phyloP scores from a whole-genome alignment of 2,329 filamentous ascomycete genomes.

The Aureobasidium subglaciale region DNA sequence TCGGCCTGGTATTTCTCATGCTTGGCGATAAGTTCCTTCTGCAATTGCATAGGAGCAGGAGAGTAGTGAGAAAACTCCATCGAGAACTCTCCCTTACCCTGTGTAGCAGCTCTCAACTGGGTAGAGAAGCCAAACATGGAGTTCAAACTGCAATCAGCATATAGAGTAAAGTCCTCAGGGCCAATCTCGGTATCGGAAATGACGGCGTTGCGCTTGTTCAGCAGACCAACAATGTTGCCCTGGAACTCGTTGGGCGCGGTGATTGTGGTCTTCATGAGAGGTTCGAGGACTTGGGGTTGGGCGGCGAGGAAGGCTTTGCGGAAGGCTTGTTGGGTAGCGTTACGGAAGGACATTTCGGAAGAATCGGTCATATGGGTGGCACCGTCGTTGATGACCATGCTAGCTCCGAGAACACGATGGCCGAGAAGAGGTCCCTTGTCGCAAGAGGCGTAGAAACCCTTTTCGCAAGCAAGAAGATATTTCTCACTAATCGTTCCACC shows the following conservation, averaged over 20 bases:
- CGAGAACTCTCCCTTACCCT: constrained; percentile 96
- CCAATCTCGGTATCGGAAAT: constrained; percentile 96
- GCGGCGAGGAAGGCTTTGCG: constrained; percentile 81
- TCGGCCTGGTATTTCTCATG: constrained; percentile 61
- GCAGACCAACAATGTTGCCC: constrained; percentile 83
- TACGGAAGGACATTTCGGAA: constrained; percentile 91
- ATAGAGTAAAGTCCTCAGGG: constrained; percentile 85
- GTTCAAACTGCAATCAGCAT: constrained; percentile 88
- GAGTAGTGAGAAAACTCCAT: constrained; percentile 99
- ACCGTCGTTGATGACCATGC: constrained; percentile 92
- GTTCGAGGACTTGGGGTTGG: constrained; percentile 80
- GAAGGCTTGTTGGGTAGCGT: constrained; percentile 93
- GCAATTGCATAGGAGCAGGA: constrained; percentile 76
- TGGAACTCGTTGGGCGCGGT: constrained; percentile 97
- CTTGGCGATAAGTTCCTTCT: constrained; percentile 67
- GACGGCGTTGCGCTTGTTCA: constrained; percentile 94
- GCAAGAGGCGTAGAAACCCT: constrained; percentile 81
- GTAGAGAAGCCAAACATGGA: constrained; percentile 97
- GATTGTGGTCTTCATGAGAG: constrained; percentile 96
- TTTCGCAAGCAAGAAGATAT: constrained; percentile 87
- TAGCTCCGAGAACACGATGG: constrained; percentile 81
- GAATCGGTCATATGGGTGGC: constrained; percentile 97
- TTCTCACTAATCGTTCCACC: constrained; percentile 93
- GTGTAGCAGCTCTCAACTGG: constrained; percentile 83
- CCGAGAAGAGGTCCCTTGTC: constrained; percentile 85